Percentiles rank a stretch among this genome's conserved stretches.
Evolutionary conservation across 2,329 filamentous ascomycete genomes (phyloP).

Genomic region (Berkeleyomyces rouxiae): DNA sequence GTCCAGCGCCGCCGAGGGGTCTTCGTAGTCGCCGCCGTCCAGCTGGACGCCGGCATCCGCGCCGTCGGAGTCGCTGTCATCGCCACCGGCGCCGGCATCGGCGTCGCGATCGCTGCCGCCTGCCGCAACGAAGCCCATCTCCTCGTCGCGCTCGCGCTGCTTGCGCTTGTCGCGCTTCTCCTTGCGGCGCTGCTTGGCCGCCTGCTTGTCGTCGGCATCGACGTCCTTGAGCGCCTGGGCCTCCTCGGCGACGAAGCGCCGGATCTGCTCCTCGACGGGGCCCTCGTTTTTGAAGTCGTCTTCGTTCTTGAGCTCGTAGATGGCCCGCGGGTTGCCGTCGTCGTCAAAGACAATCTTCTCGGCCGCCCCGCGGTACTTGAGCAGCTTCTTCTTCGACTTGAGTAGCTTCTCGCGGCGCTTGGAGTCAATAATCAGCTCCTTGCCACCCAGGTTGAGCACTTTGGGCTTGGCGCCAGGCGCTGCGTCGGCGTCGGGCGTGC

Average conservation of each 20-base stretch:
- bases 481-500: slow-evolving; percentile 25
- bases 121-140: slow-evolving; percentile 17
- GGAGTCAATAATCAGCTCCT: slow-evolving; percentile 72
- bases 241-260: slow-evolving; percentile 64
- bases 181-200: slow-evolving; percentile 59
- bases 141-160: slow-evolving; percentile 38
- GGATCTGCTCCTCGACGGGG: slow-evolving; percentile 56
- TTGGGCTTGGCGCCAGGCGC: slow-evolving; percentile 30
- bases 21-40: slow-evolving; percentile 25
- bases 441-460: slow-evolving; percentile 50
- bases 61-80: background rate
- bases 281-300: slow-evolving; percentile 62
- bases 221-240: slow-evolving; percentile 51
- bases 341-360: slow-evolving; percentile 84
- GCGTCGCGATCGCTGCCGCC: slow-evolving; percentile 17
- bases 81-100: slow-evolving; percentile 8
- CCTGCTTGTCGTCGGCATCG: slow-evolving; percentile 68
- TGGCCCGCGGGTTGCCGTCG: slow-evolving; percentile 65
- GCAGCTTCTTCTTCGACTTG: slow-evolving; percentile 82
- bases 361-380: slow-evolving; percentile 76
- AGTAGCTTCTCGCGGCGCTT: slow-evolving; percentile 93
- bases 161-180: slow-evolving; percentile 63
- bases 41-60: slow-evolving; percentile 18
- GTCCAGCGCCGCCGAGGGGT: slow-evolving; percentile 37
- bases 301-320: slow-evolving; percentile 82